Conservation (phyloP, 129 eudicot genomes). For the Flaveria robusta region DNA sequence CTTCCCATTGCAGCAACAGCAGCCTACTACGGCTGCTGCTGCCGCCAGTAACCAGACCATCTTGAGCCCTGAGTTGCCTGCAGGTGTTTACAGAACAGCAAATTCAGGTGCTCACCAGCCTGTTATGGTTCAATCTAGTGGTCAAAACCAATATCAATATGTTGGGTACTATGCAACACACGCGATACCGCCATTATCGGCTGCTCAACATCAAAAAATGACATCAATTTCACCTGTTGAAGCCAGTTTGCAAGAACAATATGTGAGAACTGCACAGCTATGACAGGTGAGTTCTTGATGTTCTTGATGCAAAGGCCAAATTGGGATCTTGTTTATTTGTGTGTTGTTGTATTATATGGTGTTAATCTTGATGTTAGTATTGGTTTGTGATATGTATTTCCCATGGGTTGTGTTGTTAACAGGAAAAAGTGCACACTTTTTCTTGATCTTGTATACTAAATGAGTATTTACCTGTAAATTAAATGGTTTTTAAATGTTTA, state of each 20-base stretch:
- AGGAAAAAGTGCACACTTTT: constrained; percentile 11
- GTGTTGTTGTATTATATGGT: background rate
- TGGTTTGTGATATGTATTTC: constrained; percentile 59
- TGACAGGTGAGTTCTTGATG: constrained; percentile 41
- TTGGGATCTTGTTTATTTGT: constrained; percentile 35
- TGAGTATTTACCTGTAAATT: no score
- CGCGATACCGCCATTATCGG: constrained; percentile 51
- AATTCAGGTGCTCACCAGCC: constrained; percentile 45
- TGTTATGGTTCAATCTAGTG: constrained; percentile 53
- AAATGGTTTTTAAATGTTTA: no score
- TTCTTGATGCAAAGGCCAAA: constrained; percentile 53
- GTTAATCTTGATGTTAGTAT: constrained; percentile 6
- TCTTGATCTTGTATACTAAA: background rate
- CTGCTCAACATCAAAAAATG: constrained; percentile 72
- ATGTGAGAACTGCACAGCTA: constrained; percentile 49
- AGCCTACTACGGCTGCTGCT: constrained; percentile 12
- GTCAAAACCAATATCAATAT: constrained; percentile 40
- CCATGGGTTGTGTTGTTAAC: constrained; percentile 40
- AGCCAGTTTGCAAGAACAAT: constrained; percentile 52
- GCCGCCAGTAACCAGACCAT: constrained; percentile 27
- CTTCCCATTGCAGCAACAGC: constrained; percentile 52
- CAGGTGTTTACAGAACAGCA: no score
- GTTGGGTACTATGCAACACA: constrained; percentile 45
- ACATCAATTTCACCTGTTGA: constrained; percentile 51
- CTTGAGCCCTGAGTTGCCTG: no score